Evolutionary conservation across 2,329 filamentous ascomycete species (phyloP), one percentile per base, ranked within the genome.

Genomic region (Coniochaeta sp.): DNA sequence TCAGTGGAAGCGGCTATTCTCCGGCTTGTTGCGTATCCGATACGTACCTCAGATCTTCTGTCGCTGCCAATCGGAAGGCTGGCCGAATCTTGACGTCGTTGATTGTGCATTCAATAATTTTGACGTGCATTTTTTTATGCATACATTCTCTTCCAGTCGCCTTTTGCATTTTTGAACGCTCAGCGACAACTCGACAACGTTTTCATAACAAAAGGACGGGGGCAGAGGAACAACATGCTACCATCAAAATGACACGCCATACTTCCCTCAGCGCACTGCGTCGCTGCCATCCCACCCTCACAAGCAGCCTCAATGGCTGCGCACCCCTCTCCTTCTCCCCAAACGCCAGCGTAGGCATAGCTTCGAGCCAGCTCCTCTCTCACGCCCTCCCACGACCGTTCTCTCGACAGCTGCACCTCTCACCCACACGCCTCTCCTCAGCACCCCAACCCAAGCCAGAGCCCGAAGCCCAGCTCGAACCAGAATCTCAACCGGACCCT

Each of bases 161-260:
- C n/a, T 5, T 19, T 14, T 6, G n/a, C n/a, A 4, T 28, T 22
- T 44, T 22, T 4, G 36, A 3, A 14, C 4, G 10, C 19, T 12
- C 4, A 50, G 44, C 24, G 9, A 12, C 44, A 50, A 30, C 12
- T 52, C n/a, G 26, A 32, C 50, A 55, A 12, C 14, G 6, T 34
- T 55, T 55, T 52, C 40, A 44, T 24, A 55, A 26, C 52, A 50
- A 58, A 40, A 40, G 2, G 26, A 16, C n/a, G n/a, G n/a, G n/a
- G 50, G 7, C 4, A 12, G 34, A 47, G n/a, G n/a, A 9, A 47
- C 42, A 17, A 38, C 54, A 56, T 56, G 54, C n/a, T n/a, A 24
- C 28, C 9, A 36, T 32, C 40, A 28, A 57, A 55, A 66, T 65
- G 63, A 61, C 61, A 28, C 62, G 56, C 40, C 26, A 34, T 40